These are phyloP conservation scores for Discostella stelligeroides DNA, from an alignment of 108 stramenopile genomes.

Conservation along the genomic window DNA sequence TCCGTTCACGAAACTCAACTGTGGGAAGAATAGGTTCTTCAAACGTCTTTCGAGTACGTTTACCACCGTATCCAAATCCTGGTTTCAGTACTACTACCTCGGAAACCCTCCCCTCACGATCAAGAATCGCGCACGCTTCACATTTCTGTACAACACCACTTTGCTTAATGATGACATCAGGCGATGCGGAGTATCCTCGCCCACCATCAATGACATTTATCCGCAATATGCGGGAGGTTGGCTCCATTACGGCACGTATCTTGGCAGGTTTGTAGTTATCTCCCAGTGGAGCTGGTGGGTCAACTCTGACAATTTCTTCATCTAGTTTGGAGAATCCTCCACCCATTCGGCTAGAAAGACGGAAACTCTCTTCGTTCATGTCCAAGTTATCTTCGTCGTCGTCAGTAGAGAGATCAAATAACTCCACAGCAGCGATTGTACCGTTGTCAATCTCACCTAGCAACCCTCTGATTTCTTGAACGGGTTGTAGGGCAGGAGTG, in stretches of 20 bases:
- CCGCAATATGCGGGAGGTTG: conserved; percentile 70
- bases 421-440: conserved; percentile 59
- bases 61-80: conserved; percentile 77
- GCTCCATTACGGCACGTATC: conserved; percentile 54
- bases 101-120: conserved; percentile 67
- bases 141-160: conserved; percentile 53
- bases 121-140: conserved; percentile 73
- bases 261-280: conserved; percentile 68
- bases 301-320: conserved; percentile 46
- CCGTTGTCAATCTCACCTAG: conserved; percentile 88
- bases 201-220: conserved; percentile 82
- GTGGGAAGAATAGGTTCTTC: conserved; percentile 50
- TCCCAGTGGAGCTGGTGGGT: conserved; percentile 79
- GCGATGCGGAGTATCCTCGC: conserved; percentile 58
- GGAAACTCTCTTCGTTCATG: conserved; percentile 25
- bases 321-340: conserved; percentile 71
- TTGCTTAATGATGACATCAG: conserved; percentile 62
- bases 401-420: conserved; percentile 34
- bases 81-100: conserved; percentile 74
- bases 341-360: conserved; percentile 71
- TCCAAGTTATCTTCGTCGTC: conserved; percentile 39
- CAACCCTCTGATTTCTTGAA: conserved; percentile 69
- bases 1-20: conserved; percentile 65
- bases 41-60: conserved; percentile 18
- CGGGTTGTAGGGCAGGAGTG: conserved; percentile 74